Percentiles rank a stretch among this genome's conserved stretches.
These are phyloP conservation scores for Corchorus capsularis DNA, from an alignment of 345 rosid species.

Conservation along the genomic window DNA sequence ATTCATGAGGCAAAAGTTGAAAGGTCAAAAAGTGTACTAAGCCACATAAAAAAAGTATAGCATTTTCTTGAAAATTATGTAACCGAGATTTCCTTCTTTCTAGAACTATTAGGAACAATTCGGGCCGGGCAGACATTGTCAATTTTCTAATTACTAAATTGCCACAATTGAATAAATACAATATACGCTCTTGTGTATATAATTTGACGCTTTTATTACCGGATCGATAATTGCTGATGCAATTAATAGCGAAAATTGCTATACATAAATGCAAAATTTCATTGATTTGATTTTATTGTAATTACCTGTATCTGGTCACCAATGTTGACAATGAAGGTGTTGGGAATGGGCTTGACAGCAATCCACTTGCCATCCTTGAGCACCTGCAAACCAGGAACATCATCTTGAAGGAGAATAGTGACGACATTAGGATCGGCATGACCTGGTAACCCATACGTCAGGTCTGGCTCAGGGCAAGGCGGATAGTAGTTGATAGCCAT, in stretches of 20 bases:
- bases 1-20: too few species aligned
- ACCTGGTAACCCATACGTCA: constrained; percentile 40
- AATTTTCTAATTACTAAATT: not conserved
- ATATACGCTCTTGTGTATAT: too few species aligned
- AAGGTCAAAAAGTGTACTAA: too few species aligned
- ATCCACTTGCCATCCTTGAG: constrained; percentile 39
- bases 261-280: too few species aligned
- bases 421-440: constrained; percentile 43
- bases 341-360: constrained; percentile 35
- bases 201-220: too few species aligned
- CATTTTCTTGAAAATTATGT: not conserved
- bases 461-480: constrained; percentile 44
- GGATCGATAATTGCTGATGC: not conserved
- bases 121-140: not conserved
- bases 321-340: constrained; percentile 42
- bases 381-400: constrained; percentile 44
- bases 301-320: constrained; percentile 46
- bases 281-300: not conserved
- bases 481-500: constrained; percentile 52
- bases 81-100: not conserved
- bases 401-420: constrained; percentile 47
- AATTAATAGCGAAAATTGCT: not conserved
- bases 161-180: not conserved
- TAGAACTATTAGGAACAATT: not conserved
- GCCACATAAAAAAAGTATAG: not conserved